phyloP scores from a whole-genome alignment of 257 asterid species.

The Nemophila menziesii region DNA sequence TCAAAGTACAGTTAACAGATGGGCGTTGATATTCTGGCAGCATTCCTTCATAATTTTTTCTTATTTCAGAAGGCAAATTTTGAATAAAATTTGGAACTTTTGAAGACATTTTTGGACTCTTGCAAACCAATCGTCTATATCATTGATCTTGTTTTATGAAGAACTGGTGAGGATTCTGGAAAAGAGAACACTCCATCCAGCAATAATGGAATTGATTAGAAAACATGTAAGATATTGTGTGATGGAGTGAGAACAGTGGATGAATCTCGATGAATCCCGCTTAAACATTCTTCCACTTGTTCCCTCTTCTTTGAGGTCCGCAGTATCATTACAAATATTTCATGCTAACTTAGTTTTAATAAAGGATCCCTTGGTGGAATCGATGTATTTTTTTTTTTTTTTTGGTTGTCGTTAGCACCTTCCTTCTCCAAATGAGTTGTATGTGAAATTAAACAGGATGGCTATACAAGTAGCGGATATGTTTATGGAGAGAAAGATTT shows the following conservation, averaged over 20 bases:
- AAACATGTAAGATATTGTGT: slow-evolving; percentile 53
- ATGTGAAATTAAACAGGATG: too few relatives aligned
- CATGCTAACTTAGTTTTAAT: slow-evolving; percentile 61
- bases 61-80: slow-evolving; percentile 51
- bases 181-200: slow-evolving; percentile 54
- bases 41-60: too few relatives aligned
- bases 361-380: slow-evolving; percentile 82
- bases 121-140: slow-evolving; percentile 63
- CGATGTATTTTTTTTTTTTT: slow-evolving; percentile 86
- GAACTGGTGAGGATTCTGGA: slow-evolving; percentile 52
- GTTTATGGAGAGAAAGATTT: too few relatives aligned
- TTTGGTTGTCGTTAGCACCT: slow-evolving; percentile 87
- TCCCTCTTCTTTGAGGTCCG: slow-evolving; percentile 43
- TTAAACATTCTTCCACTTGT: slow-evolving; percentile 66
- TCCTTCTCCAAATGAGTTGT: slow-evolving; percentile 77
- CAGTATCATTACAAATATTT: slow-evolving; percentile 63
- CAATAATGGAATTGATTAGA: slow-evolving; percentile 65
- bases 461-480: too few relatives aligned
- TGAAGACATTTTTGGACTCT: slow-evolving; percentile 56
- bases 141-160: slow-evolving; percentile 64
- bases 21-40: too few relatives aligned
- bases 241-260: slow-evolving; percentile 84
- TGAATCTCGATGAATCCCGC: slow-evolving; percentile 92
- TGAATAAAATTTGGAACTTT: slow-evolving; percentile 78
- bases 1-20: too few relatives aligned